phyloP scores from a whole-genome alignment of 2,329 filamentous ascomycete genomes.

The Chaetothyriales sp. region DNA sequence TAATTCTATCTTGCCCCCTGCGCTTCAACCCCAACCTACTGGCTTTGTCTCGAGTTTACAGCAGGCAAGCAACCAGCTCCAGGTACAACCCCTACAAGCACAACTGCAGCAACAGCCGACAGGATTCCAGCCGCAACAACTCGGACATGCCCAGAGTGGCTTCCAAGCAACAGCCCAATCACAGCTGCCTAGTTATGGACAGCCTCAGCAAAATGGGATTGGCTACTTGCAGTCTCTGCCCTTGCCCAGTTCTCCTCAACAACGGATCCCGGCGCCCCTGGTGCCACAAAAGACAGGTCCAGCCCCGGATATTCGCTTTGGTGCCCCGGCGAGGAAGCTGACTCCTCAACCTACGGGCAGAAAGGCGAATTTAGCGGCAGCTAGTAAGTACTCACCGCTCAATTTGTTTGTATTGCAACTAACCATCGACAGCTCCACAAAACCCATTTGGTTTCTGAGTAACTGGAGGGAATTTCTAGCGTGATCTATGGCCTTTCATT shows the following conservation, averaged over 20 bases:
- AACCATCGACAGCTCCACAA: constrained; percentile 39
- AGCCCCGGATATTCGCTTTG: constrained; percentile 76
- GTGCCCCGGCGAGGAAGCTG: constrained; percentile 64
- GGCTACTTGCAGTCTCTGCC: constrained; percentile 30
- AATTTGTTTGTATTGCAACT: constrained; percentile 13
- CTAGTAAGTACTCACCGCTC: constrained; percentile 56
- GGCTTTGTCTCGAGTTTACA: constrained; percentile 28
- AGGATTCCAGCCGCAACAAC: constrained; percentile 37
- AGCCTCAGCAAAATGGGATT: constrained; percentile 30
- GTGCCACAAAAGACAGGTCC: constrained; percentile 71
- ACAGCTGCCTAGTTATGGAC: constrained; percentile 13
- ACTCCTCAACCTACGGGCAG: constrained; percentile 74
- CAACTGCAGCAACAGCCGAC: constrained; percentile 46
- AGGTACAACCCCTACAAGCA: background rate
- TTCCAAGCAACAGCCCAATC: constrained; percentile 18
- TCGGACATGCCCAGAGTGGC: constrained; percentile 27
- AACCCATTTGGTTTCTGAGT: constrained; percentile 54
- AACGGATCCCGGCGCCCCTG: constrained; percentile 46
- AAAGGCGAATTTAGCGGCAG: constrained; percentile 80
- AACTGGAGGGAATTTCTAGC: background rate
- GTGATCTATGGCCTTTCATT: background rate
- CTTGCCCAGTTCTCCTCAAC: constrained; percentile 42
- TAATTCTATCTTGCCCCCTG: constrained; percentile 39
- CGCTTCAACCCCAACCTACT: constrained; percentile 33
- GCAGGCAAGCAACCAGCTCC: constrained; percentile 30